Base-by-base conservation (phyloP, 2,329 filamentous ascomycete genomes). In the Neospermospora avenae region DNA sequence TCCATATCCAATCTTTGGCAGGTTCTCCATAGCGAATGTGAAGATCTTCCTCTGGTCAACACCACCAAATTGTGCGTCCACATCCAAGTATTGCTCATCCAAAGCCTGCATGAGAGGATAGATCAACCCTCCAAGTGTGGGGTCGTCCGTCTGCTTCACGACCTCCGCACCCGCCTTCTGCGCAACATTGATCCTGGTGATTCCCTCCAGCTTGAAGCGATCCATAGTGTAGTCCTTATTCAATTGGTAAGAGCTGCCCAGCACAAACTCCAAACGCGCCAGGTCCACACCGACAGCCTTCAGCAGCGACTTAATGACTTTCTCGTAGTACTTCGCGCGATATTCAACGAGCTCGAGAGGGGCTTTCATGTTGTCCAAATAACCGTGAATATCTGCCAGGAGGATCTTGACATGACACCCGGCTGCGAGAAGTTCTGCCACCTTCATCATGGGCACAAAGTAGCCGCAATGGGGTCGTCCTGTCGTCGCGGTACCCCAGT, bases 131-230 rank as follows among this genome's bases (percentile, higher is more conserved):
- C 83, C 85, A 57, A 96, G 74, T 3, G 88, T 84, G 10, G 88
- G 84, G 70, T 93, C 92, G 59, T 84, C 83, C 3, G 88, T 86
- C 78, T 98, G 92, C 81, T 98, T 98, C 66, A 99, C 93, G 7
- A 98, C 85, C 76, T 98, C 95, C 1, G 91, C 90, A 41, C 93
- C 93, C 0, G 93, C 93, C 76, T 91, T 95, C 76, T 92, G 91
- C 16, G 92, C 91, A 71, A 73, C 73, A 51, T 65, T 64, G 11
- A 70, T 67, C 53, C 69, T 63, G 8, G 68, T 72, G 20, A 72
- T 68, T 31, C 67, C 66, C 56, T 71, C 83, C 65, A 98, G 74
- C 71, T 89, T 86, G 77, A 93, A 93, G 35, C 96, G 77, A 73
- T 98, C 93, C 90, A 96, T 95, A 62, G 87, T 84, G 77, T 97